phyloP scores from a whole-genome alignment of 208 protist species.

The Leishmania tropica region DNA sequence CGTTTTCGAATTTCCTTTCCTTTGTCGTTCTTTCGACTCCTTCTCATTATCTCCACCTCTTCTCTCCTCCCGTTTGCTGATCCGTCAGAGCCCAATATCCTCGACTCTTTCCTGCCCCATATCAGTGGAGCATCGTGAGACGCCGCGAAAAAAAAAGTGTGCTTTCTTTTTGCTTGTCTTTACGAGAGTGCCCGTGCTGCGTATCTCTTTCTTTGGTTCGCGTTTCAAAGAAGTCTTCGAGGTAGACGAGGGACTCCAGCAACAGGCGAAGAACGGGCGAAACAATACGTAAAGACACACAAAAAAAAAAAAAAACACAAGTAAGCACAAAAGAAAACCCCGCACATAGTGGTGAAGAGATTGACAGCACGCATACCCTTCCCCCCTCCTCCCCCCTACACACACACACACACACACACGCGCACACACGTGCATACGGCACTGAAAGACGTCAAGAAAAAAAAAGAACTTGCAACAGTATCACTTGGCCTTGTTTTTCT shows the following conservation, averaged over 20 bases:
- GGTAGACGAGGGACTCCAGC: background rate
- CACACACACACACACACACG: background rate
- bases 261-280: background rate
- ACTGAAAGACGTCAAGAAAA: background rate
- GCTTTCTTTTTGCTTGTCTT: background rate
- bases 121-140: background rate
- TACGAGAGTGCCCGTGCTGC: background rate
- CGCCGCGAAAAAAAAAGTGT: background rate
- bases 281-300: background rate
- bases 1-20: background rate
- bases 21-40: background rate
- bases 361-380: background rate
- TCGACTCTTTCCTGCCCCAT: background rate
- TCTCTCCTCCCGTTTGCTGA: background rate
- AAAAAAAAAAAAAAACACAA: background rate
- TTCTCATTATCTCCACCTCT: background rate
- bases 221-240: background rate
- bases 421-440: background rate
- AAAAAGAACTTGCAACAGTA: background rate
- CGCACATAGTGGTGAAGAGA: background rate
- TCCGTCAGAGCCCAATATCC: background rate
- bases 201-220: background rate
- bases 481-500: background rate
- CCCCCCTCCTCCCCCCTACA: too few relatives aligned
- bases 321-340: background rate